These are phyloP conservation scores for Ilyonectria destructans DNA, from an alignment of 2,329 filamentous ascomycete genomes.

Conservation along the genomic window DNA sequence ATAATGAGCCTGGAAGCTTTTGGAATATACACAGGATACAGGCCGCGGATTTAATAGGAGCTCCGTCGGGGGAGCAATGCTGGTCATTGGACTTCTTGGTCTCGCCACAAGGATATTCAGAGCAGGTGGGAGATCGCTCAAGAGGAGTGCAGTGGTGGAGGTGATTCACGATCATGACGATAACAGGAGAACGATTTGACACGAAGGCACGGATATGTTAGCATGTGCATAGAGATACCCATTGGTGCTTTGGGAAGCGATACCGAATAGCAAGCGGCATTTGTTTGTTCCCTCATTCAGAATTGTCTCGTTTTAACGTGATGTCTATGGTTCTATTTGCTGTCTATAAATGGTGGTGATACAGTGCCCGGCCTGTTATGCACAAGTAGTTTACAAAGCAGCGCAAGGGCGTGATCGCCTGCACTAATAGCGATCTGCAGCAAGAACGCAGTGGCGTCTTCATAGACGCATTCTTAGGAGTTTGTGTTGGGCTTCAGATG, in stretches of 20 bases:
- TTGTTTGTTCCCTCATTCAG: slow-evolving; percentile 43
- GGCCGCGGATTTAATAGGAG: slow-evolving; percentile 37
- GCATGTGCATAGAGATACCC: slow-evolving; percentile 55
- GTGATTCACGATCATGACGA: slow-evolving; percentile 48
- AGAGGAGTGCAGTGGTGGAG: slow-evolving; percentile 41
- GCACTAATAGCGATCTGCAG: background rate
- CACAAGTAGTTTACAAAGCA: background rate
- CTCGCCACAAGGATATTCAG: slow-evolving; percentile 25
- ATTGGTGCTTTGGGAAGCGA: slow-evolving; percentile 48
- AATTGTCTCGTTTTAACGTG: slow-evolving; percentile 4
- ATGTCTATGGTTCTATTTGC: slow-evolving; percentile 5
- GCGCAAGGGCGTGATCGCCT: background rate
- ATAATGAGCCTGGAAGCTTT: slow-evolving; percentile 27
- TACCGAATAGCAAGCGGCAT: slow-evolving; percentile 52
- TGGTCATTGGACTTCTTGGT: slow-evolving; percentile 47
- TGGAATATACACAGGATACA: slow-evolving; percentile 19
- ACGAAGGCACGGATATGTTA: slow-evolving; percentile 38
- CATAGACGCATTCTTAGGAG: background rate
- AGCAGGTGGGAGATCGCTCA: slow-evolving; percentile 19
- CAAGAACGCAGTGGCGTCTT: background rate
- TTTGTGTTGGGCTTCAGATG: background rate
- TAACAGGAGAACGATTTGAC: slow-evolving; percentile 43
- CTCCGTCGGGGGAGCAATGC: slow-evolving; percentile 39
- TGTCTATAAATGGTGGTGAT: slow-evolving; percentile 6
- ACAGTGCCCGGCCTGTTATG: background rate